Conservation (phyloP, 176 grass and related monocot genomes). For the Rhynchospora breviuscula region DNA sequence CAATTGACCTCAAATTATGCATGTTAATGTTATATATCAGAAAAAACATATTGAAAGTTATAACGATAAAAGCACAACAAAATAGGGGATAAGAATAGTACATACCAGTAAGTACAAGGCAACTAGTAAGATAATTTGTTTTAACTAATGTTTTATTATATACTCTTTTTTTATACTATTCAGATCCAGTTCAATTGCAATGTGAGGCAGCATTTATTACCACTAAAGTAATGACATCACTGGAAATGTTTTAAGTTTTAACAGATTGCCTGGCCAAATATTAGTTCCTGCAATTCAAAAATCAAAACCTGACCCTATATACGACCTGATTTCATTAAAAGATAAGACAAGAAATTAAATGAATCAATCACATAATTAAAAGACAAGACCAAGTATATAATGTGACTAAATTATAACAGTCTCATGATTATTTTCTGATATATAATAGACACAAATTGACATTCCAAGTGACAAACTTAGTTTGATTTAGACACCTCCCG, state of each 20-base stretch:
- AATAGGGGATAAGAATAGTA: not conserved
- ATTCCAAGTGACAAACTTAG: no score
- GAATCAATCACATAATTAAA: not conserved
- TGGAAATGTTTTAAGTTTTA: not conserved
- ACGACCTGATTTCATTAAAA: not conserved
- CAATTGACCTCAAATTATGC: slow-evolving; percentile 5
- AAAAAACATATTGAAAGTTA: not conserved
- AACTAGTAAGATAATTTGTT: not conserved
- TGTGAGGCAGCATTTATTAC: not conserved
- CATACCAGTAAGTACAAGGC: not conserved
- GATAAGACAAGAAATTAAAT: not conserved
- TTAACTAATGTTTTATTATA: not conserved
- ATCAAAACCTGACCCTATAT: not conserved
- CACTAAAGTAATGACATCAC: not conserved
- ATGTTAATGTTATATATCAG: not conserved
- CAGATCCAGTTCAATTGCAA: not conserved
- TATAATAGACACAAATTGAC: no score
- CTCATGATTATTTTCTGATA: no score
- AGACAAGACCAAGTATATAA: no score
- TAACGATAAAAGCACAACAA: not conserved
- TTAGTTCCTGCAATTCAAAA: not conserved
- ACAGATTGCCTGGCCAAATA: not conserved
- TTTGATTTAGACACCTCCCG: no score
- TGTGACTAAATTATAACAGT: no score
- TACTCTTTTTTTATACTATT: not conserved